Evolutionary conservation across 2,329 filamentous ascomycete species (phyloP).

Genomic region (Polychaeton citri): DNA sequence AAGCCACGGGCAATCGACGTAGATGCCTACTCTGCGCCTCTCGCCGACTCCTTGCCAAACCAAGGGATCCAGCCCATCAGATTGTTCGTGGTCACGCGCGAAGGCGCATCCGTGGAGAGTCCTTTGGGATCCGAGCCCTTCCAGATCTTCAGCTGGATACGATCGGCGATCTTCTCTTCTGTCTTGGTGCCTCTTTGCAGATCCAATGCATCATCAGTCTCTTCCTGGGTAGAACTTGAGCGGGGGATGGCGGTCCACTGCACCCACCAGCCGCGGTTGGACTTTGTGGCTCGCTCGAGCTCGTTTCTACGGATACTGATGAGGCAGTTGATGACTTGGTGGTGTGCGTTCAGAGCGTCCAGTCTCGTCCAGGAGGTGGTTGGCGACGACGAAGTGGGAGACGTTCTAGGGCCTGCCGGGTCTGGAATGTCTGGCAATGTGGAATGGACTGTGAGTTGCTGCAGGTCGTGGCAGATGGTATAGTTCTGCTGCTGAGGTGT

Average conservation of each 20-base stretch:
- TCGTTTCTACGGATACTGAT: constrained; percentile 39
- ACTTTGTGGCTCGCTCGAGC: constrained; percentile 49
- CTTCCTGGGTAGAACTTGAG: constrained; percentile 11
- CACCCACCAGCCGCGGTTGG: constrained; percentile 53
- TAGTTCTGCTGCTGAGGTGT: constrained; percentile 39
- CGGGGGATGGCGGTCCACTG: constrained; percentile 36
- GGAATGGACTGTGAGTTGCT: constrained; percentile 43
- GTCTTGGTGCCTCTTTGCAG: not conserved
- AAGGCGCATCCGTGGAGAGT: not conserved
- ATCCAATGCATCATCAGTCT: not conserved
- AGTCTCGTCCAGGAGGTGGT: constrained; percentile 35
- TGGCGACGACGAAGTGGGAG: constrained; percentile 17
- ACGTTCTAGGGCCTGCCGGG: constrained; percentile 30
- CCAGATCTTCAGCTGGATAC: not conserved
- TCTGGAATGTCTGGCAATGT: constrained; percentile 52
- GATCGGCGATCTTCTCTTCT: not conserved
- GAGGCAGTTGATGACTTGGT: constrained; percentile 44
- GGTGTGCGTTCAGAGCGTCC: constrained; percentile 49
- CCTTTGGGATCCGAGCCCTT: not conserved
- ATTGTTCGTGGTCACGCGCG: not conserved
- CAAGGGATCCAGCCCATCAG: not conserved
- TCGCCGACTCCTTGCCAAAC: not conserved
- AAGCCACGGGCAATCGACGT: no score
- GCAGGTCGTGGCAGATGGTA: constrained; percentile 44
- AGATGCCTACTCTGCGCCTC: no score